These are phyloP conservation scores for Fusarium irregulare DNA, from an alignment of 2,329 filamentous ascomycete genomes.

Conservation along the genomic window DNA sequence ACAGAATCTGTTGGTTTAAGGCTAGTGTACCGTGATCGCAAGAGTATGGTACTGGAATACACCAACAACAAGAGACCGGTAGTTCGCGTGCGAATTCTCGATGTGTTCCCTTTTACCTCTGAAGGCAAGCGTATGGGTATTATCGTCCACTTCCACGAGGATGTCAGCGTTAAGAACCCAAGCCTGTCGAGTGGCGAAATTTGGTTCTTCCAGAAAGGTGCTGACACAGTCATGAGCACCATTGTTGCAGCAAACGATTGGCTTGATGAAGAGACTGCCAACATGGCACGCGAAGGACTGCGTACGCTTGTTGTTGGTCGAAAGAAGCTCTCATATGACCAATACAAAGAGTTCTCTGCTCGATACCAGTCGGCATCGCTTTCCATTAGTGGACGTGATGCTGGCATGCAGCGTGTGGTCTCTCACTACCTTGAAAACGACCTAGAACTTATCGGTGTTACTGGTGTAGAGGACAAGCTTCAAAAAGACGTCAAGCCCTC, in stretches of 20 bases:
- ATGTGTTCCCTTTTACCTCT: constrained; percentile 97
- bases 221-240: constrained; percentile 96
- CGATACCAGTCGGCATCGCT: constrained; percentile 84
- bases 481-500: constrained; percentile 96
- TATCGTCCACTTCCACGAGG: constrained; percentile 84
- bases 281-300: constrained; percentile 97
- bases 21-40: constrained; percentile 85
- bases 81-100: constrained; percentile 87
- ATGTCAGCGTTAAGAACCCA: constrained; percentile 59
- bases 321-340: constrained; percentile 80
- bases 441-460: constrained; percentile 94
- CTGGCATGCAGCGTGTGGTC: constrained; percentile 82
- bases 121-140: constrained; percentile 99
- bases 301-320: constrained; percentile 95
- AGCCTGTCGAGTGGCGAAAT: constrained; percentile 77
- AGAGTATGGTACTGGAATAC: constrained; percentile 84
- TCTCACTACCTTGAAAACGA: constrained; percentile 85
- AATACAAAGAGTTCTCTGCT: constrained; percentile 83
- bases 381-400: constrained; percentile 82
- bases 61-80: constrained; percentile 78
- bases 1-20: constrained; percentile 92
- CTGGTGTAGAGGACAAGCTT: constrained; percentile 96
- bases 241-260: constrained; percentile 98
- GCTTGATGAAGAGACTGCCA: constrained; percentile 98
- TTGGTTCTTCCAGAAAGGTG: constrained; percentile 99